Percentiles rank a stretch among this genome's conserved stretches.
phyloP scores from a whole-genome alignment of 108 stramenopile species.

The Skeletonema potamos region DNA sequence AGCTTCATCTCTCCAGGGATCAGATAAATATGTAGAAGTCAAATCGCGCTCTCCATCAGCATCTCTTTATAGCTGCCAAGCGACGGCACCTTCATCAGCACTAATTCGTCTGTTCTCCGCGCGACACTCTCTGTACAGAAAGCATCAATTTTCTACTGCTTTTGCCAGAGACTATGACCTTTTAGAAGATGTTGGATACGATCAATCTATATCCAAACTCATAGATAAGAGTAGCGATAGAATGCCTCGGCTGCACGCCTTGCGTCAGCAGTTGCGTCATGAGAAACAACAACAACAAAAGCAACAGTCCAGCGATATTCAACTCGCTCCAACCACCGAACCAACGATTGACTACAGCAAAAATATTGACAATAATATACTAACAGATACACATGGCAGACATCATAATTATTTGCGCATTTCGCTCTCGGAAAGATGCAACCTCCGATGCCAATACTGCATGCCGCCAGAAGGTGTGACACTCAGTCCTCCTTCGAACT shows the following conservation, averaged over 20 bases:
- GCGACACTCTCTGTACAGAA: not conserved
- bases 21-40: not conserved
- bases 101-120: not conserved
- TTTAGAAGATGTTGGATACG: slow-evolving; percentile 7
- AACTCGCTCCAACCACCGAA: not conserved
- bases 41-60: not conserved
- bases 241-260: slow-evolving; percentile 32
- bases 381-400: slow-evolving; percentile 87
- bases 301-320: not conserved
- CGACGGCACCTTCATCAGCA: not conserved
- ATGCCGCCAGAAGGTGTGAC: slow-evolving; percentile 98
- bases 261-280: slow-evolving; percentile 31
- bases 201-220: not conserved
- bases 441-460: slow-evolving; percentile 96
- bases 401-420: slow-evolving; percentile 95
- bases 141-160: slow-evolving; percentile 12
- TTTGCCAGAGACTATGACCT: slow-evolving; percentile 4
- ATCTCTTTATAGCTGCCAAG: not conserved
- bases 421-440: slow-evolving; percentile 96
- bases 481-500: slow-evolving; percentile 60
- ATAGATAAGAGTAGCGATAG: not conserved
- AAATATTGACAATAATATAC: slow-evolving; percentile 14
- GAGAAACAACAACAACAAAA: not conserved
- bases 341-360: not conserved
- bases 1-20: not conserved